Evolutionary conservation across 495 filamentous ascomycete genomes (phyloP).

Genomic region (Pseudomonodictys pantanalensis): DNA sequence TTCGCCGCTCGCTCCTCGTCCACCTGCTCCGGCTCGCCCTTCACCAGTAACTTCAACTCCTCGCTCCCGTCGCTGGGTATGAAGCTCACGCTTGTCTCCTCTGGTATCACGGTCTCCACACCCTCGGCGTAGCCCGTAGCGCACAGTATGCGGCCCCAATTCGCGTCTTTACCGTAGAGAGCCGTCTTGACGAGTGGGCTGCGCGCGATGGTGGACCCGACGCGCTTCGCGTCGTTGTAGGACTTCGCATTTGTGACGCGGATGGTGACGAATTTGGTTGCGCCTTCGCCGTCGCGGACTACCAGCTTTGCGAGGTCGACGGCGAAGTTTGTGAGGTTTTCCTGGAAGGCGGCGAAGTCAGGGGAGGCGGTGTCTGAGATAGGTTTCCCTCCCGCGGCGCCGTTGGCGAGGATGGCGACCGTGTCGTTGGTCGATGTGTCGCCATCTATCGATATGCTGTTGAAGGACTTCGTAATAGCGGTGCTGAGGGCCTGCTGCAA

Average conservation of each 20-base stretch:
- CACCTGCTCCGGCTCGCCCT: slow-evolving; percentile 89
- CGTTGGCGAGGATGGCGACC: slow-evolving; percentile 88
- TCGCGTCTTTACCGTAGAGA: slow-evolving; percentile 93
- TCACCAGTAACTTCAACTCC: slow-evolving; percentile 78
- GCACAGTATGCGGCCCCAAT: slow-evolving; percentile 97
- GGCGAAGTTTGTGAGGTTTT: slow-evolving; percentile 71
- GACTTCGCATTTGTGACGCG: slow-evolving; percentile 71
- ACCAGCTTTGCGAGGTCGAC: slow-evolving; percentile 85
- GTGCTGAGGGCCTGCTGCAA: slow-evolving; percentile 68
- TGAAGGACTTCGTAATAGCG: slow-evolving; percentile 84
- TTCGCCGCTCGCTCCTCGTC: slow-evolving; percentile 82
- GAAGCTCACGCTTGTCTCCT: slow-evolving; percentile 88
- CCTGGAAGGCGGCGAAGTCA: slow-evolving; percentile 64
- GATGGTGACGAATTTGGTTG: slow-evolving; percentile 96
- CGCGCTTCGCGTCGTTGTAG: slow-evolving; percentile 49
- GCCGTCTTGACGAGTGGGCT: slow-evolving; percentile 96
- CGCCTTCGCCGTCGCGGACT: slow-evolving; percentile 94
- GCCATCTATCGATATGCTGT: slow-evolving; percentile 94
- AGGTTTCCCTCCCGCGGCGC: slow-evolving; percentile 70
- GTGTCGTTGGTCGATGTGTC: slow-evolving; percentile 98
- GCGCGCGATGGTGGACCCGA: slow-evolving; percentile 87
- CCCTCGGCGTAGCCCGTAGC: slow-evolving; percentile 84
- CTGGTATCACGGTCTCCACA: slow-evolving; percentile 65
- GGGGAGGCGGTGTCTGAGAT: slow-evolving; percentile 50
- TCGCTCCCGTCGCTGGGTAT: slow-evolving; percentile 78